These are phyloP conservation scores for Yamadazyma conglobata DNA, from an alignment of 1,139 yeast genomes.

Conservation along the genomic window DNA sequence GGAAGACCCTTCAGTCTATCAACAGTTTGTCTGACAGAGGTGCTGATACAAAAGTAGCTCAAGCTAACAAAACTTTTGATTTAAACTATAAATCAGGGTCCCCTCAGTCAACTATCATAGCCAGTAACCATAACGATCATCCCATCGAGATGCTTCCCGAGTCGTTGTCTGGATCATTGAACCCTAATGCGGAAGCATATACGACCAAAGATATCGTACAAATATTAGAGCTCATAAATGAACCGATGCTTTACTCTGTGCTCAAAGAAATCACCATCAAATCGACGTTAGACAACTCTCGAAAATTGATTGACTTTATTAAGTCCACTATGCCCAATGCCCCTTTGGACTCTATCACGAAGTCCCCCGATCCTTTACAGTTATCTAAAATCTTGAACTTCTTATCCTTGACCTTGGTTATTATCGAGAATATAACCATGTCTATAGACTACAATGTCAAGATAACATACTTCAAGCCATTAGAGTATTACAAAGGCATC, in stretches of 20 bases:
- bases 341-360: conserved; percentile 18
- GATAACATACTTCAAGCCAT: conserved; percentile 10
- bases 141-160: conserved; percentile 18
- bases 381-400: conserved; percentile 29
- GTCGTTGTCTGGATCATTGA: conserved; percentile 8
- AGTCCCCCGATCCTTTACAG: conserved; percentile 31
- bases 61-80: conserved; percentile 13
- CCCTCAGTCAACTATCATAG: conserved; percentile 12
- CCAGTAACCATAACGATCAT: conserved; percentile 15
- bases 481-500: conserved; percentile 14
- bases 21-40: conserved; percentile 22
- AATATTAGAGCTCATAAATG: conserved; percentile 20
- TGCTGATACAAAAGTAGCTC: conserved; percentile 4
- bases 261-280: conserved; percentile 30
- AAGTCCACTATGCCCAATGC: conserved; percentile 18
- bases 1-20: conserved; percentile 36
- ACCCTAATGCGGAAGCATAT: conserved; percentile 7
- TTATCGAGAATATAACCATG: conserved; percentile 28
- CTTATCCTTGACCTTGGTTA: conserved; percentile 27
- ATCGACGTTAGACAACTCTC: conserved; percentile 23
- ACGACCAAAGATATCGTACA: conserved; percentile 22
- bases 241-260: conserved; percentile 22
- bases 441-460: conserved; percentile 22
- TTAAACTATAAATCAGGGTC: conserved; percentile 8
- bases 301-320: conserved; percentile 25